Evolutionary conservation across 768 basidiomycete species (phyloP), one percentile per base, ranked within the genome.

Genomic region (Ephemerocybe angulata): DNA sequence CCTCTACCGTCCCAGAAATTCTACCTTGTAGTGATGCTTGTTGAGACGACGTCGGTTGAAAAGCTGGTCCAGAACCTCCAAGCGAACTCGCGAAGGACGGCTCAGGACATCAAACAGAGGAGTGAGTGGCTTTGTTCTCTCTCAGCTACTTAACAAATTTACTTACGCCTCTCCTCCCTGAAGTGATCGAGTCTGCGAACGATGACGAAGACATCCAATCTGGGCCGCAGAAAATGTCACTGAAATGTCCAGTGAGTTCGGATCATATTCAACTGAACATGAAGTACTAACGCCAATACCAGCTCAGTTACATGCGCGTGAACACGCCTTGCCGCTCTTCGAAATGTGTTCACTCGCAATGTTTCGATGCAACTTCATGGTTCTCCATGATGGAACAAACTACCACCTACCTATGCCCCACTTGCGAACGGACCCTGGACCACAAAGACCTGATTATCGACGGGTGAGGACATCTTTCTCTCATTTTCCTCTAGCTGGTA

Each of bases 281-380:
- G 21, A 38, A 3, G 31, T 37, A 52, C 57, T 56, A 38, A 42
- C 30, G 31, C 60, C 81, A 27, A 22, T 46, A 44, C 3, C 50
- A 81, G 95, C 75, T 99, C 57, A 93, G 91, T 42, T 97, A 89
- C 67, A 82, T 86, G 68, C 89, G 95, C 5, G 85, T 99, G 53
- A 76, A 71, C 30, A 87, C 82, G 0, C 96, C 97, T 7, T 86
- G 90, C 67, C 89, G 96, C 28, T 95, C 97, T 0, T 78, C 74
- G n/a, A 76, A 78, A 56, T 98, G 97, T 64, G 84, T 89, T 33
- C 97, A 98, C 70, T 74, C 90, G 6, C 90, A 94, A 62, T 99
- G 97, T 68, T 99, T 98, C 70, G 97, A 99, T 70, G 94, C 94
- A 0, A 79, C 78, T 17, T 92, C 90, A 37, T 99, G 94, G 94